phyloP scores from a whole-genome alignment of 2,329 filamentous ascomycete genomes.

The Fusarium sp. region DNA sequence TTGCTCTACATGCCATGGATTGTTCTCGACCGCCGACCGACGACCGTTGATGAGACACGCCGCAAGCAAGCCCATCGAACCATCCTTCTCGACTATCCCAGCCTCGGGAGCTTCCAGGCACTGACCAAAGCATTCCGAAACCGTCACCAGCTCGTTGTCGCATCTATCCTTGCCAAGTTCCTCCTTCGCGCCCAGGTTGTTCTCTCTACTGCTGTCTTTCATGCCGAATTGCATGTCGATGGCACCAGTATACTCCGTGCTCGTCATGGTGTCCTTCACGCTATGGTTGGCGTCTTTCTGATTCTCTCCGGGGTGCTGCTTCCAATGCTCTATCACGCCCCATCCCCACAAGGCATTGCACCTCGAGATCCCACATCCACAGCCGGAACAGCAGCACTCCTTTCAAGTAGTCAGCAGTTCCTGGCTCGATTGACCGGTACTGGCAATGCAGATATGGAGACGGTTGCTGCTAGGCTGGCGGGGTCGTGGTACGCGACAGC shows the following conservation, averaged over 20 bases:
- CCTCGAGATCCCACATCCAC: constrained; percentile 44
- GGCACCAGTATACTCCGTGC: constrained; percentile 31
- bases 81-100: constrained; percentile 43
- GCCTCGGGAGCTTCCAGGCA: constrained; percentile 37
- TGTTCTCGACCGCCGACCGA: constrained; percentile 38
- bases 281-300: constrained; percentile 39
- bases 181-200: constrained; percentile 41
- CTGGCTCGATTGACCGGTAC: constrained; percentile 38
- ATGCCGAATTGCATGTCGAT: constrained; percentile 34
- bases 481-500: constrained; percentile 45
- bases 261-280: constrained; percentile 37
- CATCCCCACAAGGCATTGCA: constrained; percentile 39
- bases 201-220: constrained; percentile 43
- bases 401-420: constrained; percentile 41
- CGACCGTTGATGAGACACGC: constrained; percentile 41
- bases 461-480: constrained; percentile 35
- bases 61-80: constrained; percentile 43
- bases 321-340: constrained; percentile 44
- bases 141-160: constrained; percentile 43
- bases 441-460: constrained; percentile 37
- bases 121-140: constrained; percentile 35
- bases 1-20: constrained; percentile 45
- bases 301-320: constrained; percentile 32
- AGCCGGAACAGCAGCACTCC: constrained; percentile 41
- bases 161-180: constrained; percentile 35